phyloP scores from a whole-genome alignment of 768 basidiomycete species.

The Pisolithus microcarpus region DNA sequence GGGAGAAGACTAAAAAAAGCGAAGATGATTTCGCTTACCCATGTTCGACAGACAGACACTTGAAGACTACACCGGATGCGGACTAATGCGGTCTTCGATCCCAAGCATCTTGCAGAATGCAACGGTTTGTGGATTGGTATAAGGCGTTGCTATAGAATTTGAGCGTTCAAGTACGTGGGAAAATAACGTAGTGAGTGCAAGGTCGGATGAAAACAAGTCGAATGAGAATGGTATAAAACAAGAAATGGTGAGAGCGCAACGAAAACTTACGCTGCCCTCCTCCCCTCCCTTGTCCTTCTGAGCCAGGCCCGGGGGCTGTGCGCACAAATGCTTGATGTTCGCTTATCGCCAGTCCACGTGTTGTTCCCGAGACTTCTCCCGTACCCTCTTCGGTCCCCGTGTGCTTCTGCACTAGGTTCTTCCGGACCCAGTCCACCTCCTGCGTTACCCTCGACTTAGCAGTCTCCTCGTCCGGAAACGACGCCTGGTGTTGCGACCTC shows the following conservation, averaged over 20 bases:
- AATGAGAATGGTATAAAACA: background rate
- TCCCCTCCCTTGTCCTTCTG: slow-evolving; percentile 32
- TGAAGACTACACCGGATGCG: background rate
- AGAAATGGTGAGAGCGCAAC: background rate
- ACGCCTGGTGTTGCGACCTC: slow-evolving; percentile 36
- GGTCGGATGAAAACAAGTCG: slow-evolving; percentile 1
- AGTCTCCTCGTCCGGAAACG: slow-evolving; percentile 54
- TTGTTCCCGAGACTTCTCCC: background rate
- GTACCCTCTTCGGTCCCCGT: background rate
- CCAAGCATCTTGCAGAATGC: slow-evolving; percentile 68
- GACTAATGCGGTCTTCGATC: slow-evolving; percentile 65
- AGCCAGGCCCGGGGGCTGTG: slow-evolving; percentile 54
- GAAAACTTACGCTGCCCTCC: slow-evolving; percentile 30
- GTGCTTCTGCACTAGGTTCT: slow-evolving; percentile 37
- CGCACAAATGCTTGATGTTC: slow-evolving; percentile 60
- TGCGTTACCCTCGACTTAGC: slow-evolving; percentile 46
- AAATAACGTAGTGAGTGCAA: slow-evolving; percentile 58
- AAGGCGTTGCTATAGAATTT: background rate
- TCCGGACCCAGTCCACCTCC: slow-evolving; percentile 62
- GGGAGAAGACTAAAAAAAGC: background rate
- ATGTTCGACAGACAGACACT: background rate
- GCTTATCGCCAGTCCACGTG: slow-evolving; percentile 27
- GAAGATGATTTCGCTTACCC: background rate
- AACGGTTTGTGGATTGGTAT: background rate
- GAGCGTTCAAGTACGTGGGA: slow-evolving; percentile 87